These are phyloP conservation scores for Mortierella sp. DNA, from an alignment of 371 early-diverging fungal species.

Conservation along the genomic window DNA sequence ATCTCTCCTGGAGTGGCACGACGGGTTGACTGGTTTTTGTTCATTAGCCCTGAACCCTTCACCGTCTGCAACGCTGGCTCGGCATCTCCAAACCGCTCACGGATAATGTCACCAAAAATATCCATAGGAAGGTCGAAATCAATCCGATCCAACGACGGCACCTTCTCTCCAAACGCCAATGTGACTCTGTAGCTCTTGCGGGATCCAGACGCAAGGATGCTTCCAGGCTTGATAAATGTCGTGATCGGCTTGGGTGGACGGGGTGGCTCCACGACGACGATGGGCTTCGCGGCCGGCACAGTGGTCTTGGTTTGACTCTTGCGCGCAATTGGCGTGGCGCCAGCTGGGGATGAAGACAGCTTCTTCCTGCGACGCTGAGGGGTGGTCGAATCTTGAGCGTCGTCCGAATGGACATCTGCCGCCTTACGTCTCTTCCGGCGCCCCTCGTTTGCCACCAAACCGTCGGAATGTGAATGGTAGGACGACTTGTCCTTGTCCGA, in stretches of 20 bases:
- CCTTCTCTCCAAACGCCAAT: conserved; percentile 66
- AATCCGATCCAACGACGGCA: conserved; percentile 60
- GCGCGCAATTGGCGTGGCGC: neutral
- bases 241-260: conserved; percentile 42
- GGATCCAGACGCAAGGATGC: conserved; percentile 25
- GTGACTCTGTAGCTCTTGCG: conserved; percentile 57
- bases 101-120: conserved; percentile 50
- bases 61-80: neutral
- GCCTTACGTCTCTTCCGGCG: conserved; percentile 34
- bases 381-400: neutral
- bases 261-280: conserved; percentile 19
- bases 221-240: conserved; percentile 44
- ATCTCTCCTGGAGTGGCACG: neutral
- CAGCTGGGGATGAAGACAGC: neutral
- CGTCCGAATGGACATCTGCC: neutral
- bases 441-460: conserved; percentile 8
- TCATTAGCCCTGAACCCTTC: neutral
- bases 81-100: conserved; percentile 23
- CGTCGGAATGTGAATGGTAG: conserved; percentile 12
- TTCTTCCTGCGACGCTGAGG: neutral
- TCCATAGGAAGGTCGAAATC: conserved; percentile 64
- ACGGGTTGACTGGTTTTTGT: neutral
- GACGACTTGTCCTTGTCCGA: conserved; percentile 29
- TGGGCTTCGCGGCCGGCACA: neutral
- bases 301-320: neutral